A percentile compares a stretch with the other conserved stretches of the same genome.
Evolutionary conservation across 163 green algal species (phyloP).

Genomic region (Chlamydomonas reinhardtii): DNA sequence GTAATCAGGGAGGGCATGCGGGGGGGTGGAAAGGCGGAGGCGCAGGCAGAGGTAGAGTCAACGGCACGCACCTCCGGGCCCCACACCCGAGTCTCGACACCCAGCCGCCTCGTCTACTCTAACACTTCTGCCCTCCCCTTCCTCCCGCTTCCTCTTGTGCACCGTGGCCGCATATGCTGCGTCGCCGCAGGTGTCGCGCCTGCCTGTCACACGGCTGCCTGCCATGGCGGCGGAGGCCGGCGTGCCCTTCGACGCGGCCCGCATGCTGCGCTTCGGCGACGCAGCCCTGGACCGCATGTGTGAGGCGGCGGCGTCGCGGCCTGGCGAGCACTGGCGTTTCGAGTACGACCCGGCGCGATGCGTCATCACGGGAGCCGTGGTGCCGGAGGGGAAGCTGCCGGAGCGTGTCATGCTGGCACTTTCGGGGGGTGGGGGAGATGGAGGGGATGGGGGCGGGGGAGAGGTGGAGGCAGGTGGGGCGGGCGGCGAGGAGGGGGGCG

Average conservation of each 20-base stretch:
- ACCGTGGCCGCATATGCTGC: no score
- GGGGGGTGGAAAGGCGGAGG: no score
- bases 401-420: not conserved
- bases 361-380: not conserved
- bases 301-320: not conserved
- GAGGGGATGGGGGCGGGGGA: not conserved
- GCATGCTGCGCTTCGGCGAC: slow-evolving; percentile 63
- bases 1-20: no score
- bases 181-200: slow-evolving; percentile 30
- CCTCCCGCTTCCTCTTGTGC: no score
- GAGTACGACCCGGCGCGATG: slow-evolving; percentile 11
- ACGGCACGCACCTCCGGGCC: no score
- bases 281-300: slow-evolving; percentile 64
- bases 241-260: slow-evolving; percentile 53
- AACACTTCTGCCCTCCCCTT: no score
- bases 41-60: no score
- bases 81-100: no score
- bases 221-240: slow-evolving; percentile 31
- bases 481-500: not conserved
- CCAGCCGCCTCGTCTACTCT: no score
- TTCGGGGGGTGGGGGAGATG: not conserved
- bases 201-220: slow-evolving; percentile 53
- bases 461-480: not conserved
- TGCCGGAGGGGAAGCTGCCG: not conserved
- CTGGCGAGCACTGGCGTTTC: slow-evolving; percentile 49